Evolutionary conservation across 2,329 filamentous ascomycete species (phyloP), one percentile per base, ranked within the genome.

Genomic region (Neoscytalidium dimidiatum): DNA sequence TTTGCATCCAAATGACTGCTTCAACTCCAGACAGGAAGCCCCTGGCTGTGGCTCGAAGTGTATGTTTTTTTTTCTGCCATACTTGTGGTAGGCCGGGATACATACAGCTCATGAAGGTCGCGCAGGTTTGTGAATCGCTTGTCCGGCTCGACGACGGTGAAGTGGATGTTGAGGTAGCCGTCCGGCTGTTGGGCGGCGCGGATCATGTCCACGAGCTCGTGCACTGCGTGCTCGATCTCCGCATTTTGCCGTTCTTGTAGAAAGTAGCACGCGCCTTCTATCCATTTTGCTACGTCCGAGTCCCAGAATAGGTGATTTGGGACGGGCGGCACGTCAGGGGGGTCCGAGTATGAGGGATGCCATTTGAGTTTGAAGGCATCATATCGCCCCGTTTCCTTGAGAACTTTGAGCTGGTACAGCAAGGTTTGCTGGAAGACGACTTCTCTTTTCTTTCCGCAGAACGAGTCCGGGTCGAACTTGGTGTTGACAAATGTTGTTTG

Each of bases 101-200:
- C 79, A 74, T 76, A 86, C 78, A 89, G 73, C 72, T 88, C 86
- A 74, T 89, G 86, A 75, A 87, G 81, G 72, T 89, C 87, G 53
- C 85, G 74, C 7, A 89, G 67, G 68, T 89, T 88, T 0, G 83
- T 81, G 77, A 85, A 89, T 8, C 86, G 73, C 60, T 83, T 82
- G 0, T 75, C 79, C 0, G 84, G 85, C 48, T 85, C 84, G 1
- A 87, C 83, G 0, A 89, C 83, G 0, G 84, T 87, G 67, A 84
- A 89, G 69, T 89, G 86, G 6, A 88, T 83, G 69, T 89, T 89
- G 23, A 90, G 71, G 69, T 89, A 90, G 0, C 87, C 87, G 70
- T 89, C 87, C 1, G 77, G 72, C 62, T 85, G 82, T 74, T 89
- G 86, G 0, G 87, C 86, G 1, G 70, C 73, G 7, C 81, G 71